phyloP scores from a whole-genome alignment of 495 filamentous ascomycete species.

The Aspergillus saccharolyticus region DNA sequence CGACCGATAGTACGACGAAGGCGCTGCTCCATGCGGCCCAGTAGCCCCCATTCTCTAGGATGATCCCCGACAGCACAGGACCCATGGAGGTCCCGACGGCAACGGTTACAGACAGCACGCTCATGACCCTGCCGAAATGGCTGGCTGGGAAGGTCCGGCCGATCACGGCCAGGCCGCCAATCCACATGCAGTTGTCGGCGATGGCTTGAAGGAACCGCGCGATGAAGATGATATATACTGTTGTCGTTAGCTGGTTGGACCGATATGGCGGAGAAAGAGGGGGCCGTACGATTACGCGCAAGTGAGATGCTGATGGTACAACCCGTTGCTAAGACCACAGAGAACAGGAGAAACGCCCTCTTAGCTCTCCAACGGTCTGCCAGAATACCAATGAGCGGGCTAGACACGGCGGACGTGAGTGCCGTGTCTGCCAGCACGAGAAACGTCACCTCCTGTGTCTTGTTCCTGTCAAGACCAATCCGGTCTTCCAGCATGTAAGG shows the following conservation, averaged over 20 bases:
- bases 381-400: slow-evolving; percentile 19
- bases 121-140: slow-evolving; percentile 27
- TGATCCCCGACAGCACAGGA: slow-evolving; percentile 21
- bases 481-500: slow-evolving; percentile 23
- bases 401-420: slow-evolving; percentile 16
- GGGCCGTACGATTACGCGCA: slow-evolving; percentile 14
- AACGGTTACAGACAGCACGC: slow-evolving; percentile 12
- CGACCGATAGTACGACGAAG: slow-evolving; percentile 18
- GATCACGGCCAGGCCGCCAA: slow-evolving; percentile 29
- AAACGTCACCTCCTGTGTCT: slow-evolving; percentile 19
- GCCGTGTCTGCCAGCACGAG: slow-evolving; percentile 20
- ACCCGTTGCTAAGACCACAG: slow-evolving; percentile 16
- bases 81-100: slow-evolving; percentile 21
- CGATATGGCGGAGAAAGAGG: not conserved
- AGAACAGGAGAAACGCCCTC: slow-evolving; percentile 16
- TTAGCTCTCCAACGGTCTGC: slow-evolving; percentile 19
- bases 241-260: not conserved
- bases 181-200: slow-evolving; percentile 25
- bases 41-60: slow-evolving; percentile 26
- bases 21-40: slow-evolving; percentile 28
- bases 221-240: slow-evolving; percentile 13
- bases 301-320: slow-evolving; percentile 16
- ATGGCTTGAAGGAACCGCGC: slow-evolving; percentile 27
- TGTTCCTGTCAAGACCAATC: slow-evolving; percentile 13
- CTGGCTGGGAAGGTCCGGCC: slow-evolving; percentile 26